Evolutionary conservation across 805 yeast genomes (phyloP).

Genomic region (Kodamaea sagamina): DNA sequence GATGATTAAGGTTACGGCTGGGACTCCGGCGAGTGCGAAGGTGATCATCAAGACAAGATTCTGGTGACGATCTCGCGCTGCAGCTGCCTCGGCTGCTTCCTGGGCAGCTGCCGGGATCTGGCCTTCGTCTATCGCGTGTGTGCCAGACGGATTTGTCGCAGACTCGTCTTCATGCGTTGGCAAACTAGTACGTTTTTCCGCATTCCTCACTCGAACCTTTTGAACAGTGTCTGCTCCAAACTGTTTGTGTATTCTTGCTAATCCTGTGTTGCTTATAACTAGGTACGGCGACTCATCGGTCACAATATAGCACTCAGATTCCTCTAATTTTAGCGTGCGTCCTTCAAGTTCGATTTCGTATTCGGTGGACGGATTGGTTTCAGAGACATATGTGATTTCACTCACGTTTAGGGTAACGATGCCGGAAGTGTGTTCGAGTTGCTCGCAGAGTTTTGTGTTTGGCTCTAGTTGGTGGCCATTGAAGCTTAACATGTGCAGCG

Average conservation of each 20-base stretch:
- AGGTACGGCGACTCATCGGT: conserved; percentile 39
- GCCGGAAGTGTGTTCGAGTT: neutral
- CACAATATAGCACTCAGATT: conserved; percentile 48
- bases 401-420: neutral
- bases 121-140: neutral
- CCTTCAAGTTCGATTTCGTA: conserved; percentile 1
- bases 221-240: conserved; percentile 8
- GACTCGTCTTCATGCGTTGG: no score
- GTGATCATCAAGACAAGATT: neutral
- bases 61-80: conserved; percentile 4
- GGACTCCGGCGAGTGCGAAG: conserved; percentile 1
- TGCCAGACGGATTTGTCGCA: no score
- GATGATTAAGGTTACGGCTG: neutral
- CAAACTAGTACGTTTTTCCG: neutral
- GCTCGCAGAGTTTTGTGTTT: neutral
- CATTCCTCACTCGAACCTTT: neutral
- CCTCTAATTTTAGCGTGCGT: conserved; percentile 20
- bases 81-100: neutral
- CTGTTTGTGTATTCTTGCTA: conserved; percentile 25
- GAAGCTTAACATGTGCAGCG: neutral
- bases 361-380: neutral
- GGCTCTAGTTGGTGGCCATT: neutral
- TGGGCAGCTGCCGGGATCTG: neutral
- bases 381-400: neutral
- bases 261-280: conserved; percentile 39